Base-by-base conservation (phyloP, 148 eudicot genomes). In the Bassia scoparia region DNA sequence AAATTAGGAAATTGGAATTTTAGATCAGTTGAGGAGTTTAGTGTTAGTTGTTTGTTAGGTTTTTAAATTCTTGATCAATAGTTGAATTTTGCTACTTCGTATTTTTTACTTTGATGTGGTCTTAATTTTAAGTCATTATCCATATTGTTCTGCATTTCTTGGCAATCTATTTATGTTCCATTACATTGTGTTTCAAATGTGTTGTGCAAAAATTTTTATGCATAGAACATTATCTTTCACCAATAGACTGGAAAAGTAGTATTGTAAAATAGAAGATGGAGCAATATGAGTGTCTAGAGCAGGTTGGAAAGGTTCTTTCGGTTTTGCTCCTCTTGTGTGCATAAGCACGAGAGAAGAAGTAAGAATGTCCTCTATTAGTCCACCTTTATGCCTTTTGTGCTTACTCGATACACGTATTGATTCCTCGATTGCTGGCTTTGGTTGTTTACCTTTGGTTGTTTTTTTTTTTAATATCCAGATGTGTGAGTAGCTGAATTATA, bases 281-380 rank as follows among this genome's bases (percentile, higher is more conserved):
- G 84, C 91, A 92, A 76, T 95, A 95, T 58, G 97, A 95, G 80
- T 92, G 29, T 4, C 79, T 95, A 60, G 99, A 92, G 81, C 99
- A 95, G 76, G 86, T 95, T 64, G 99, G 99, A 69, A 92, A 83
- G 81, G 99, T 11, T 87, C 99, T 50, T 95, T 95, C 76, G 99
- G 96, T 62, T 87, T 97, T 54, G 99, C 99, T 49, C 85, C 88
- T 72, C 93, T 95, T 34, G 99, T 95, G 76, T 78, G 73, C 99
- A 95, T 79, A 95, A 91, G 82, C 92, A 79, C 69, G 97, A 95
- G 78, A 95, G 77, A 95, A 95, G 82, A 95, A 88, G 99, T 95
- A 77, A 88, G 96, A 23, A 59, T 35, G 62, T 7, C n/a, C 26
- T 66, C 23, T 44, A 23, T 27, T 43, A 49, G 60, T 38, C 44